Percentiles rank a stretch among this genome's conserved stretches.
Conservation (phyloP, 108 stramenopile species). For the Discostella stelligeroides region DNA sequence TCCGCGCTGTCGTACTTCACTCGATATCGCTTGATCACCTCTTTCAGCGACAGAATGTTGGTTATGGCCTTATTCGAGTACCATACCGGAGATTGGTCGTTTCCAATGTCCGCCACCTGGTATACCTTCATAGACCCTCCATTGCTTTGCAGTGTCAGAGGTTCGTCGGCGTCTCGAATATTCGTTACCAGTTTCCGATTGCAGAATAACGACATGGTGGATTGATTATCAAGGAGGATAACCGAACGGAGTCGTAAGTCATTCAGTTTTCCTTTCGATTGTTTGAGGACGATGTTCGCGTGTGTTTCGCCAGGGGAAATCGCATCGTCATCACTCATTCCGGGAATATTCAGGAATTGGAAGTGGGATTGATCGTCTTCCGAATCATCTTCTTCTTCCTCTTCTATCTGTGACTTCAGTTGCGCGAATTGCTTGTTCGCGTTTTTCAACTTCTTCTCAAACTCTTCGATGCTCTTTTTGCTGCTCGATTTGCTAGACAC, state of each 20-base stretch:
- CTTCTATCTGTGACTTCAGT: neutral
- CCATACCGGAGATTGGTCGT: neutral
- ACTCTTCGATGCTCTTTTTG: neutral
- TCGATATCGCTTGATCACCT: neutral
- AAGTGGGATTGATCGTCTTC: slow-evolving; percentile 13
- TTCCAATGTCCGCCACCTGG: neutral
- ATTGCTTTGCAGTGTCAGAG: neutral
- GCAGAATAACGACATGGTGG: slow-evolving; percentile 15
- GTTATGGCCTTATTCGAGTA: slow-evolving; percentile 4
- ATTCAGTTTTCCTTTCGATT: neutral
- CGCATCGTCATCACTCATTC: too few relatives aligned
- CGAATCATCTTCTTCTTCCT: neutral
- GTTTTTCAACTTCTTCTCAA: slow-evolving; percentile 15
- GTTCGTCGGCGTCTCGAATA: neutral
- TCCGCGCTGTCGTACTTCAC: slow-evolving; percentile 4
- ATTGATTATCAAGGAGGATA: slow-evolving; percentile 20
- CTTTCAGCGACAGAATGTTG: slow-evolving; percentile 8
- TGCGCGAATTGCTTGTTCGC: slow-evolving; percentile 3
- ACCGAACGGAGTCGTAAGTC: neutral
- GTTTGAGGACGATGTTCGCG: neutral
- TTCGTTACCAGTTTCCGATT: neutral
- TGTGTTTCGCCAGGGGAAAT: neutral
- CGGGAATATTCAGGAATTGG: neutral
- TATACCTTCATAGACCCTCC: neutral
- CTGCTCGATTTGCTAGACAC: slow-evolving; percentile 6